Evolutionary conservation across 169 alveolate species (phyloP).

Genomic region (Perkinsus olseni): DNA sequence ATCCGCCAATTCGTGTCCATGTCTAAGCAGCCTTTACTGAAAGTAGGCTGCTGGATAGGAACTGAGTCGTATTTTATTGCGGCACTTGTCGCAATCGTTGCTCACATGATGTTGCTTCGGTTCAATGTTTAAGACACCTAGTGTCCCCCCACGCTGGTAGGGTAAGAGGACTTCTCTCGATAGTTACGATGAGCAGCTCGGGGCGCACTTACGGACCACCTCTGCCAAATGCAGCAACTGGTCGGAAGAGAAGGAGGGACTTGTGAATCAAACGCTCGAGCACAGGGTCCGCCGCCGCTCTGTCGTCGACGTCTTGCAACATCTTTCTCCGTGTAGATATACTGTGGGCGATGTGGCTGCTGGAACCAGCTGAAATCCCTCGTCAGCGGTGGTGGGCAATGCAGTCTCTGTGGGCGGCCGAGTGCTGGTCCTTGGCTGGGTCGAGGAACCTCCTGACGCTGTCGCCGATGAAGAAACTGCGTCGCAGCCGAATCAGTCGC

Average conservation of each 20-base stretch:
- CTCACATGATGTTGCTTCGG: no score
- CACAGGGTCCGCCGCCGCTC: neutral
- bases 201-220: neutral
- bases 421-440: neutral
- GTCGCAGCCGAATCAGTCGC: neutral
- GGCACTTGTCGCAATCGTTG: no score
- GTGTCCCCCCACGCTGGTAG: no score
- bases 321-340: neutral
- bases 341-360: neutral
- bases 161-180: no score
- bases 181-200: neutral
- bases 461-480: neutral
- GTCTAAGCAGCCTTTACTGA: no score
- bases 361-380: neutral
- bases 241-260: neutral
- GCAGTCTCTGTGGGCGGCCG: neutral
- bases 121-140: no score
- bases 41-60: no score
- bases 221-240: neutral
- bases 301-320: neutral
- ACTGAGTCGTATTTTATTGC: no score
- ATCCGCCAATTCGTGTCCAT: no score
- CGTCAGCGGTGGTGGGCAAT: neutral
- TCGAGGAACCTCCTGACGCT: neutral
- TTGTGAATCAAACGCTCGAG: neutral